Evolutionary conservation across 164 flowering plant genomes (phyloP).

Genomic region (Litsea cubeba): DNA sequence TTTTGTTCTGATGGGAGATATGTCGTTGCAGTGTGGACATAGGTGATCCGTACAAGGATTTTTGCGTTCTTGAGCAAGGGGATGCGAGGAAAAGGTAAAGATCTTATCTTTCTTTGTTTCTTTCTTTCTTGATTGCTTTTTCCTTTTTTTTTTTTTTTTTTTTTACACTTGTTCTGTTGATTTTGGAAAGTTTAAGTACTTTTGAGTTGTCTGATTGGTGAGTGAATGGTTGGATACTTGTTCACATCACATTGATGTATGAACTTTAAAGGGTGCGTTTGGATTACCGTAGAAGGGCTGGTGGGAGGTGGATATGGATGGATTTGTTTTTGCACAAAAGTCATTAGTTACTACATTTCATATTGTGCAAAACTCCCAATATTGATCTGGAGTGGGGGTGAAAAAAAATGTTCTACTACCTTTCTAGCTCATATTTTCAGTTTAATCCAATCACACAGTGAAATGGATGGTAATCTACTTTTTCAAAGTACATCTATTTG

Average conservation of each 20-base stretch:
- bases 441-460: not conserved
- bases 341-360: not conserved
- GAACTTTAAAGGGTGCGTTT: not conserved
- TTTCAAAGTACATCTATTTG: not conserved
- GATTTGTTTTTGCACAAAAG: not conserved
- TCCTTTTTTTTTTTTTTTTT: not conserved
- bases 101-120: not conserved
- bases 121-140: not conserved
- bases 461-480: not conserved
- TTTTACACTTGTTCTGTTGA: not conserved
- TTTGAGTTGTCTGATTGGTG: not conserved
- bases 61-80: slow-evolving; percentile 2
- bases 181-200: not conserved
- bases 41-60: slow-evolving; percentile 8
- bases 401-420: too few species aligned
- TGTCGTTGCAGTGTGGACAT: slow-evolving; percentile 9
- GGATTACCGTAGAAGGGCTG: not conserved
- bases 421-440: not conserved
- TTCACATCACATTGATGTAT: too few species aligned
- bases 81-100: slow-evolving; percentile 13
- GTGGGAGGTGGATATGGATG: too few species aligned
- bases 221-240: not conserved
- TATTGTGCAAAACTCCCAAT: not conserved
- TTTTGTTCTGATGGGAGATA: not conserved
- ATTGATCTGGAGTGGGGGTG: not conserved